Evolutionary conservation across 768 basidiomycete species (phyloP).

Genomic region (Agaricus subrufescens): DNA sequence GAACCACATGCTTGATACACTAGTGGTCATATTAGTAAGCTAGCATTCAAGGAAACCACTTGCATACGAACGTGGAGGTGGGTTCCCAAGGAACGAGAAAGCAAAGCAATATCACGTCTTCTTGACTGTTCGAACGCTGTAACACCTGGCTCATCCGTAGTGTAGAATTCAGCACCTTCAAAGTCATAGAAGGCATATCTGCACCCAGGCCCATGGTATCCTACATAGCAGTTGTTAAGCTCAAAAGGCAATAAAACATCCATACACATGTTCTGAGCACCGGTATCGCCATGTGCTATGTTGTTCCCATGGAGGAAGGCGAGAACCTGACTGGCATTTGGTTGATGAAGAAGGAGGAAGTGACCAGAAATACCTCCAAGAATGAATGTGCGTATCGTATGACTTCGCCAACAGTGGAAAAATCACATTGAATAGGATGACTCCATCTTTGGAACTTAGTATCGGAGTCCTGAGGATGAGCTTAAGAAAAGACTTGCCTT

Average conservation of each 20-base stretch:
- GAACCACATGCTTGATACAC: no score
- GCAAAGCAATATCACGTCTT: no score
- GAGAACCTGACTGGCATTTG: not conserved
- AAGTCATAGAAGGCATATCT: not conserved
- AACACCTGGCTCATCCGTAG: not conserved
- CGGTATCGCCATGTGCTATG: not conserved
- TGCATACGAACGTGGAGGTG: no score
- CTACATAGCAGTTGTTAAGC: not conserved
- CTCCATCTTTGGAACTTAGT: not conserved
- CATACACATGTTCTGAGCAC: not conserved
- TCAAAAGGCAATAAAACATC: not conserved
- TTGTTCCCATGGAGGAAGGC: not conserved
- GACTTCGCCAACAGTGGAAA: not conserved
- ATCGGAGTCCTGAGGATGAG: no score
- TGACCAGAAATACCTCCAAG: not conserved
- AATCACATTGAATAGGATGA: not conserved
- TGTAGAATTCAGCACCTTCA: not conserved
- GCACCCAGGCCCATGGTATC: not conserved
- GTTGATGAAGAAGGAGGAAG: not conserved
- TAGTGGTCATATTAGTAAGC: no score
- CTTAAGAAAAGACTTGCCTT: not conserved
- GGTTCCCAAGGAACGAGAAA: no score
- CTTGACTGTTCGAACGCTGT: not conserved
- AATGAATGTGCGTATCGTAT: not conserved
- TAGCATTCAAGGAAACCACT: no score